A percentile compares a stretch with the other conserved stretches of the same genome.
phyloP scores from a whole-genome alignment of 139 green algal species.

The Picochlorum sp. region DNA sequence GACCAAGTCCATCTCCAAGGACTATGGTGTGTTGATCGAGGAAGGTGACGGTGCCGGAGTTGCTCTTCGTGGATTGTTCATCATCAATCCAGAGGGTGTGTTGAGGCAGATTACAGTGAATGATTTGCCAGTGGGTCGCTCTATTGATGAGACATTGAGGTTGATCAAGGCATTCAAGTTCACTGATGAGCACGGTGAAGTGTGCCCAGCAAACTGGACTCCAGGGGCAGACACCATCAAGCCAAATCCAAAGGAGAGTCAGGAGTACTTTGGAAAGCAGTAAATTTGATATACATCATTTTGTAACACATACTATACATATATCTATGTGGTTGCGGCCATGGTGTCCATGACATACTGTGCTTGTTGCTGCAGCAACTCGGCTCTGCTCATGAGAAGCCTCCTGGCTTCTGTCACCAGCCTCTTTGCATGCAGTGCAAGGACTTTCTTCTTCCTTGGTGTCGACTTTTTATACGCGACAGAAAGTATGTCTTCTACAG shows the following conservation, averaged over 20 bases:
- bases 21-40: constrained; percentile 41
- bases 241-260: constrained; percentile 43
- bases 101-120: constrained; percentile 38
- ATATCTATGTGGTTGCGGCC: constrained; percentile 26
- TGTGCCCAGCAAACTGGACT: constrained; percentile 77
- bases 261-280: constrained; percentile 54
- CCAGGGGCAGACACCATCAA: constrained; percentile 71
- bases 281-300: neutral
- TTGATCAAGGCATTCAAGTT: constrained; percentile 51
- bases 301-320: constrained; percentile 4
- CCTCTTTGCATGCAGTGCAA: neutral
- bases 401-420: constrained; percentile 29
- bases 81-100: constrained; percentile 36
- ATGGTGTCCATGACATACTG: constrained; percentile 24
- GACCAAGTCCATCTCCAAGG: constrained; percentile 38
- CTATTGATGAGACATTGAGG: constrained; percentile 44
- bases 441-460: too few relatives aligned
- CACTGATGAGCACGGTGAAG: constrained; percentile 73
- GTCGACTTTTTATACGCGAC: neutral
- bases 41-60: constrained; percentile 29
- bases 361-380: constrained; percentile 37
- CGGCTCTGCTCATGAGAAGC: constrained; percentile 34
- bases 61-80: constrained; percentile 38
- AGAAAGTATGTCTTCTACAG: neutral
- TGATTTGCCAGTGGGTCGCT: constrained; percentile 41